A percentile compares a stretch with the other conserved stretches of the same genome.
Evolutionary conservation across 2,329 filamentous ascomycete species (phyloP).

Genomic region (Colletotrichum tanaceti): DNA sequence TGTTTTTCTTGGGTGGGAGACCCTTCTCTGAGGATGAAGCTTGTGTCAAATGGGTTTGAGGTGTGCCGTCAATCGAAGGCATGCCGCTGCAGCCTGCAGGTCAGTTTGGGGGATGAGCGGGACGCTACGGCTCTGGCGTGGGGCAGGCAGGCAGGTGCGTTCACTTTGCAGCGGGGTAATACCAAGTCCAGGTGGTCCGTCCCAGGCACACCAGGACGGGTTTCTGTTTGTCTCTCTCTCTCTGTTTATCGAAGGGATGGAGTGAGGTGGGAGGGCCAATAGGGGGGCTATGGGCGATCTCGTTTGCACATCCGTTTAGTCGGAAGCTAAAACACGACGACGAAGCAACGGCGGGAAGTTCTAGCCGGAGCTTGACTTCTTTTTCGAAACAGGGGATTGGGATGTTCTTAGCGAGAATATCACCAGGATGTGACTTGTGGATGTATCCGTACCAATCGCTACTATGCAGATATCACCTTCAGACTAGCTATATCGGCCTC

Average conservation of each 20-base stretch:
- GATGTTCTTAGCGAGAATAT: neutral
- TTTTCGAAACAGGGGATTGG: neutral
- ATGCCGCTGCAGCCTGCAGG: slow-evolving; percentile 33
- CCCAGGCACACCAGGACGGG: neutral
- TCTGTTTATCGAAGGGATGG: neutral
- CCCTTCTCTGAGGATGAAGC: slow-evolving; percentile 28
- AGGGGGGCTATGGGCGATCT: slow-evolving; percentile 4
- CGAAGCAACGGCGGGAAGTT: slow-evolving; percentile 9
- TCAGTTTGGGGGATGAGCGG: slow-evolving; percentile 1
- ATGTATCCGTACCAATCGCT: neutral
- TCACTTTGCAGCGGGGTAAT: too few species aligned
- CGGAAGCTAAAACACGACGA: slow-evolving; percentile 12
- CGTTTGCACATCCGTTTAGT: slow-evolving; percentile 10
- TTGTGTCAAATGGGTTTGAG: slow-evolving; percentile 47
- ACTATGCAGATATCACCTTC: neutral
- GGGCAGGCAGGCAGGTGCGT: slow-evolving; percentile 17
- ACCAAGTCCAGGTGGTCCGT: too few species aligned
- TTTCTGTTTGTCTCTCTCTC: slow-evolving; percentile 12
- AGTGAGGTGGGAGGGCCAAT: neutral
- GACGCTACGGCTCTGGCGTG: slow-evolving; percentile 28
- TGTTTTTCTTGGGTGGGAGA: slow-evolving; percentile 20
- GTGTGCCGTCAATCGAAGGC: slow-evolving; percentile 23
- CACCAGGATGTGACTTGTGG: neutral
- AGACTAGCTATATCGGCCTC: neutral
- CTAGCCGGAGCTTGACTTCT: slow-evolving; percentile 23